A percentile compares a stretch with the other conserved stretches of the same genome.
phyloP scores from a whole-genome alignment of 192 early-diverging fungal genomes.

The Umbelopsis sp. region DNA sequence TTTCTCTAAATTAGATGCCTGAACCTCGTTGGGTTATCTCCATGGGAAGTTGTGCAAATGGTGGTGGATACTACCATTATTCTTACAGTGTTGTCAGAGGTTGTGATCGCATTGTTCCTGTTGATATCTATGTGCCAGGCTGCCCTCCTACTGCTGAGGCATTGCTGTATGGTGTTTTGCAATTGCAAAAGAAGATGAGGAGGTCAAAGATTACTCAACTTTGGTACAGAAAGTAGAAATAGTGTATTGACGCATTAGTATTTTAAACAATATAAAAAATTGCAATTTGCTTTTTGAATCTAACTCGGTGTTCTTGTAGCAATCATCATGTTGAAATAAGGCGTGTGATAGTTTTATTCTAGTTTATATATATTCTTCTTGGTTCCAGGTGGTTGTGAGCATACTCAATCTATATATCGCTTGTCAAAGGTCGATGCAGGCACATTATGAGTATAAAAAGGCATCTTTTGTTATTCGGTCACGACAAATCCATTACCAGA shows the following conservation, averaged over 20 bases:
- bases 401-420: background rate
- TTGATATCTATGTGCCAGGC: constrained; percentile 95
- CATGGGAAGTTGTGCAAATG: constrained; percentile 98
- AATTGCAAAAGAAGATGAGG: constrained; percentile 98
- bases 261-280: constrained; percentile 27
- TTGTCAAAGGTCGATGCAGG: background rate
- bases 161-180: constrained; percentile 94
- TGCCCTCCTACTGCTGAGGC: constrained; percentile 98
- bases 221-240: constrained; percentile 77
- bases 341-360: too few relatives aligned
- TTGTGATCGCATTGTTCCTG: constrained; percentile 95
- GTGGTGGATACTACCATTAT: constrained; percentile 99
- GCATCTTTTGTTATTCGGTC: background rate
- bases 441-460: too few relatives aligned
- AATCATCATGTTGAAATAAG: too few relatives aligned
- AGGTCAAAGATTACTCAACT: constrained; percentile 73
- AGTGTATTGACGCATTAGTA: constrained; percentile 27
- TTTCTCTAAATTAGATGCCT: constrained; percentile 69
- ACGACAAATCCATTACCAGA: constrained; percentile 45
- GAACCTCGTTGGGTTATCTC: constrained; percentile 99
- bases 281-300: constrained; percentile 14
- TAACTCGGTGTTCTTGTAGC: too few relatives aligned
- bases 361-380: too few relatives aligned
- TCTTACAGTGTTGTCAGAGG: constrained; percentile 94
- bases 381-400: too few relatives aligned